Evolutionary conservation across 2,329 filamentous ascomycete species (phyloP).

Genomic region (Cephalotrichum gorgonifer): DNA sequence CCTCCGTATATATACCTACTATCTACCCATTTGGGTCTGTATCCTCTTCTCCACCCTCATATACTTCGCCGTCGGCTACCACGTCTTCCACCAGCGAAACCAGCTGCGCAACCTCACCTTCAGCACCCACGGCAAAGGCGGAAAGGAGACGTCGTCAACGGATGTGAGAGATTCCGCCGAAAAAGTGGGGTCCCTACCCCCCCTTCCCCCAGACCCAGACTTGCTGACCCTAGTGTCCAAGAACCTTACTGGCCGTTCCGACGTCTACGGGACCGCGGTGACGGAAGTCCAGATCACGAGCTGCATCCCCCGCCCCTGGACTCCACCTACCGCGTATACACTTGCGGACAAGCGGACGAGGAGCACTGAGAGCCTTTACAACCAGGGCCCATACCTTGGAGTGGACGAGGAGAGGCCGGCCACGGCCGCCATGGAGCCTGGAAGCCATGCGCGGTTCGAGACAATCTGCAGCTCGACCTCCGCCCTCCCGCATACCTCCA

Average conservation of each 20-base stretch:
- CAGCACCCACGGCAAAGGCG: slow-evolving; percentile 13
- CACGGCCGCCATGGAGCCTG: not conserved
- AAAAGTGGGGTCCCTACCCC: slow-evolving; percentile 15
- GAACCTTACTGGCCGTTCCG: slow-evolving; percentile 16
- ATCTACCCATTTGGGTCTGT: slow-evolving; percentile 51
- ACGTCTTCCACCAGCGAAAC: slow-evolving; percentile 49
- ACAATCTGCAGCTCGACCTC: slow-evolving; percentile 14
- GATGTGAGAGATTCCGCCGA: slow-evolving; percentile 21
- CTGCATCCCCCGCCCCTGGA: slow-evolving; percentile 8
- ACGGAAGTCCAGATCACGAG: slow-evolving; percentile 38
- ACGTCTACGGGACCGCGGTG: slow-evolving; percentile 39
- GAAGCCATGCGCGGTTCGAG: slow-evolving; percentile 10
- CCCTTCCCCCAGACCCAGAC: not conserved
- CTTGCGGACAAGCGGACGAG: not conserved
- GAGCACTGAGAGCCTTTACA: not conserved
- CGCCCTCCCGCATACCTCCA: not conserved
- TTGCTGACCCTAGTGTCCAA: too few relatives aligned
- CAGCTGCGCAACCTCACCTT: slow-evolving; percentile 36
- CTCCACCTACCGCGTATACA: slow-evolving; percentile 5
- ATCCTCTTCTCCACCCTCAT: slow-evolving; percentile 43
- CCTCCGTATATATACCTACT: slow-evolving; percentile 51
- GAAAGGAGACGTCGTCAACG: slow-evolving; percentile 12
- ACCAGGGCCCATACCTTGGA: slow-evolving; percentile 1
- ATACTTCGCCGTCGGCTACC: slow-evolving; percentile 47
- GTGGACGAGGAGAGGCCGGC: slow-evolving; percentile 1